A percentile compares a stretch with the other conserved stretches of the same genome.
These are phyloP conservation scores for Jatropha multifida DNA, from an alignment of 441 rosid genomes.

Conservation along the genomic window DNA sequence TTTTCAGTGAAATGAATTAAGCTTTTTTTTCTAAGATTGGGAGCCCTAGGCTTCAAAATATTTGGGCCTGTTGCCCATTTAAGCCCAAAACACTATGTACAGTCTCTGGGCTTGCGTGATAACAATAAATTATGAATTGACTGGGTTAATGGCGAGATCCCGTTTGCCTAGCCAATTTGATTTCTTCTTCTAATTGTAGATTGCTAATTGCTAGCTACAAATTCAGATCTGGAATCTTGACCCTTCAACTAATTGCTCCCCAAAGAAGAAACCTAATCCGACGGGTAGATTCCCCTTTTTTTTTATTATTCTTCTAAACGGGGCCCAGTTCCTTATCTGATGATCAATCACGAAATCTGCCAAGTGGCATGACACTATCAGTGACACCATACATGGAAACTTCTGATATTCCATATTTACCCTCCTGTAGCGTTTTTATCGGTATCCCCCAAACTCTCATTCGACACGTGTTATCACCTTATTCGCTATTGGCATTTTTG, in stretches of 20 bases:
- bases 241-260: conserved; percentile 24
- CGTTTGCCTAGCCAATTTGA: conserved; percentile 7
- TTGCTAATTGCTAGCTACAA: background rate
- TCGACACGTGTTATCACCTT: conserved; percentile 19
- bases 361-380: conserved; percentile 23
- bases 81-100: no score
- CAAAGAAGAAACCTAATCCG: conserved; percentile 12
- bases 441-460: background rate
- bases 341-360: background rate
- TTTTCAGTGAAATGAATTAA: background rate
- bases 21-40: background rate
- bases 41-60: background rate
- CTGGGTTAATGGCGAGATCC: background rate
- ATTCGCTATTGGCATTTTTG: conserved; percentile 13
- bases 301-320: background rate
- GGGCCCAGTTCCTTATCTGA: conserved; percentile 10
- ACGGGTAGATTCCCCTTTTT: conserved; percentile 2
- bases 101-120: background rate
- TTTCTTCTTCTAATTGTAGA: background rate
- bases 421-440: background rate
- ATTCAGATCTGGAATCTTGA: conserved; percentile 27
- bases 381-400: conserved; percentile 18
- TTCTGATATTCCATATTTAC: conserved; percentile 27
- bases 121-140: background rate
- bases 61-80: background rate